A percentile compares a stretch with the other conserved stretches of the same genome.
phyloP scores from a whole-genome alignment of 768 basidiomycete species.

The Jaapia argillacea region DNA sequence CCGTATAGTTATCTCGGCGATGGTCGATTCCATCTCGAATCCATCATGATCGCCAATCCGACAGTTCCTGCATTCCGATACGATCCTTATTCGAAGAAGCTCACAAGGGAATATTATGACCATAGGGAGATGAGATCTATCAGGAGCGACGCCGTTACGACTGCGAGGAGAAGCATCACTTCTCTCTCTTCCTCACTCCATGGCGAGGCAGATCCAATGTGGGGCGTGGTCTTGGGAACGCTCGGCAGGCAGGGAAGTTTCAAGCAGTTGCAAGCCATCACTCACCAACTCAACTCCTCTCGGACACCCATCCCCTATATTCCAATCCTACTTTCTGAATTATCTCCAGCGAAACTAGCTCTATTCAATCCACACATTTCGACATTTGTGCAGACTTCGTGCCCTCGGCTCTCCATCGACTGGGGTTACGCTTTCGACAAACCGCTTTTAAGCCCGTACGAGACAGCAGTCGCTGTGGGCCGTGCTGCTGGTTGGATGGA shows the following conservation, averaged over 20 bases:
- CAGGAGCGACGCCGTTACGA: slow-evolving; percentile 65
- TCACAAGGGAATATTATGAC: slow-evolving; percentile 87
- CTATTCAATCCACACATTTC: slow-evolving; percentile 76
- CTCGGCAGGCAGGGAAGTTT: slow-evolving; percentile 91
- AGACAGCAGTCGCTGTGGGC: slow-evolving; percentile 80
- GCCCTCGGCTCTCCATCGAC: slow-evolving; percentile 93
- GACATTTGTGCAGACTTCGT: slow-evolving; percentile 92
- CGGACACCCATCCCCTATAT: slow-evolving; percentile 60
- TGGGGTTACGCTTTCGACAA: slow-evolving; percentile 96
- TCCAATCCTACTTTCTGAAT: slow-evolving; percentile 88
- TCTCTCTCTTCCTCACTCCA: slow-evolving; percentile 10
- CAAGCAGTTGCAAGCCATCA: slow-evolving; percentile 79
- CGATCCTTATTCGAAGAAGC: slow-evolving; percentile 96
- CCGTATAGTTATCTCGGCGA: slow-evolving; percentile 83
- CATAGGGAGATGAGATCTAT: slow-evolving; percentile 78
- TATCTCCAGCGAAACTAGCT: slow-evolving; percentile 90
- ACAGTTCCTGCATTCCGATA: slow-evolving; percentile 91
- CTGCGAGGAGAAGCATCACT: slow-evolving; percentile 57
- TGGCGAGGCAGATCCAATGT: slow-evolving; percentile 24
- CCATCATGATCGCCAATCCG: slow-evolving; percentile 99
- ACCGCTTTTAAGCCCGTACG: slow-evolving; percentile 89
- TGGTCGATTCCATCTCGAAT: slow-evolving; percentile 95
- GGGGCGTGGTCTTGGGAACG: slow-evolving; percentile 93
- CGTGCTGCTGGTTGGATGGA: slow-evolving; percentile 57
- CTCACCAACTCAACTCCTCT: slow-evolving; percentile 51